Conservation (phyloP, 2,329 filamentous ascomycete species). For the Penicillium sp. region DNA sequence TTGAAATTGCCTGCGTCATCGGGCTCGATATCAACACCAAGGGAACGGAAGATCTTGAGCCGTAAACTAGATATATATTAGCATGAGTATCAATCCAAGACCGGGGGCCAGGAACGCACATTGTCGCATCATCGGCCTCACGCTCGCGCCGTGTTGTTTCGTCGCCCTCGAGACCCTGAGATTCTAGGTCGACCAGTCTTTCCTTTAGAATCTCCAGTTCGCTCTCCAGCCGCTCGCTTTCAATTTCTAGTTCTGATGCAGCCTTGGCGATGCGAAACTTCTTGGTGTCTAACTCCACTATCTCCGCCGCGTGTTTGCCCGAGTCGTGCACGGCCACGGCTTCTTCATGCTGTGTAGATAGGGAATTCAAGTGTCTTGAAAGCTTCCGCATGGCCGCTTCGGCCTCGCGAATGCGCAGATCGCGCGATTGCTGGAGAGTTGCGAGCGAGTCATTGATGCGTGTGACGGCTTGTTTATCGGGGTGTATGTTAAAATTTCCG, state of each 20-base stretch:
- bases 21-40: constrained; percentile 88
- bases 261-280: constrained; percentile 95
- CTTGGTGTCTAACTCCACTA: constrained; percentile 82
- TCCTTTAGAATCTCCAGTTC: constrained; percentile 73
- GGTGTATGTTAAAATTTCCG: constrained; percentile 89
- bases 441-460: constrained; percentile 81
- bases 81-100: neutral
- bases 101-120: constrained; percentile 30
- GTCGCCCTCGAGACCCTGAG: constrained; percentile 78
- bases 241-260: constrained; percentile 83
- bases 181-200: constrained; percentile 75
- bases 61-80: constrained; percentile 56
- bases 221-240: constrained; percentile 83
- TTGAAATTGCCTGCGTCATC: constrained; percentile 76
- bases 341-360: constrained; percentile 73
- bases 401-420: constrained; percentile 69
- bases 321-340: constrained; percentile 72
- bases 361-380: constrained; percentile 69
- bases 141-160: constrained; percentile 51
- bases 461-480: constrained; percentile 78
- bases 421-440: constrained; percentile 79
- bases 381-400: constrained; percentile 68
- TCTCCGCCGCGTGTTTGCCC: constrained; percentile 75
- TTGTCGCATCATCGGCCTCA: constrained; percentile 50
- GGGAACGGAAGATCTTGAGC: constrained; percentile 82